Evolutionary conservation across 345 rosid genomes (phyloP), one percentile per base, ranked within the genome.

Genomic region (Gossypium herbaceum): DNA sequence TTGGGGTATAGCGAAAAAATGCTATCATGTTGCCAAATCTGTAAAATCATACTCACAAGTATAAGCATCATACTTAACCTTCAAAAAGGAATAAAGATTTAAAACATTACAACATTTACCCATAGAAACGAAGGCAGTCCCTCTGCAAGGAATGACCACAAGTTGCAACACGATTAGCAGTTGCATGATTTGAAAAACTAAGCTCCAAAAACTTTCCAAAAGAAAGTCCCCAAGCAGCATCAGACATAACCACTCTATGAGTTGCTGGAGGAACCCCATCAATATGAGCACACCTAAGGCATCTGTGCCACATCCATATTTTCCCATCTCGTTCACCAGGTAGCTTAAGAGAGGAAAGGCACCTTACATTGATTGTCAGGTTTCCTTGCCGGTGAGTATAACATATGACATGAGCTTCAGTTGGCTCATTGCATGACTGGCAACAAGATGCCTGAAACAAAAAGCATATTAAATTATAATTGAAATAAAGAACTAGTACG

Each of bases 221-320:
- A 45, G 99, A 96, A 77, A 96, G 90, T 61, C 99, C 99, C 99
- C 99, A 92, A 2, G 99, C 99, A 73, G 99, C 98, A 86, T 92
- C 91, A 54, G 99, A 96, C 99, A 96, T 96, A 51, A 92, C 91
- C 51, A 96, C 93, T 84, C 97, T 86, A 47, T 79, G 97, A 73
- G 99, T 93, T 79, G 97, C 94, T 15, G 97, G 99, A 56, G 99
- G 99, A 74, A 93, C 93, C 50, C 98, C 98, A 83, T 91, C 91
- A 12, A 78, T 86, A 50, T 81, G 94, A 78, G 88, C 86, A 82
- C 99, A 96, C 80, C 90, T 86, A 56, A 96, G 80, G 90, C 99
- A 96, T n/a, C 99, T 89, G 64, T 96, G 99, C 99, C 99, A 96
- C 99, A 96, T 96, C 99, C 99, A 96, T 79, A 96, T 93, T 81